Evolutionary conservation across 495 filamentous ascomycete species (phyloP).

Genomic region (Neurospora hispaniola): DNA sequence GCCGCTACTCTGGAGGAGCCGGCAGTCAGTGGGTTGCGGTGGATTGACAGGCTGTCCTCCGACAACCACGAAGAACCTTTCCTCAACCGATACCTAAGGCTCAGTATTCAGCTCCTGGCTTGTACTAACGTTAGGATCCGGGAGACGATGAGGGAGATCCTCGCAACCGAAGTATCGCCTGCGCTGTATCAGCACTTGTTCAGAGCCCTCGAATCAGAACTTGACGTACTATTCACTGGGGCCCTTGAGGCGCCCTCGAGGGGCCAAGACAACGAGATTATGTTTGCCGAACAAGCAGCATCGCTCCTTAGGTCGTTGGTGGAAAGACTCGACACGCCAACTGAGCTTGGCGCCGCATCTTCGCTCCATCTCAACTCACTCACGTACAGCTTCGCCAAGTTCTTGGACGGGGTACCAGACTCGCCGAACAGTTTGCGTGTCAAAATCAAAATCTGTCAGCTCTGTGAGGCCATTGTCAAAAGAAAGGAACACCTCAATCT

Average conservation of each 20-base stretch:
- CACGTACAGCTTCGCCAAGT: slow-evolving; percentile 50
- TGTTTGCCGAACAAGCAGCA: slow-evolving; percentile 55
- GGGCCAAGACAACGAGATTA: slow-evolving; percentile 46
- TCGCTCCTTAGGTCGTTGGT: slow-evolving; percentile 50
- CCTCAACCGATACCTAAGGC: slow-evolving; percentile 47
- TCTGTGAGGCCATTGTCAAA: slow-evolving; percentile 51
- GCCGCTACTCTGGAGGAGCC: slow-evolving; percentile 42
- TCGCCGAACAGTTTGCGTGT: slow-evolving; percentile 43
- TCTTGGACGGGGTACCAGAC: slow-evolving; percentile 43
- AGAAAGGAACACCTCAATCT: slow-evolving; percentile 57
- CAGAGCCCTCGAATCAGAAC: slow-evolving; percentile 48
- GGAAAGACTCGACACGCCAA: slow-evolving; percentile 46
- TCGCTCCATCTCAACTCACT: slow-evolving; percentile 49
- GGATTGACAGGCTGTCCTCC: slow-evolving; percentile 51
- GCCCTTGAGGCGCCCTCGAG: slow-evolving; percentile 37
- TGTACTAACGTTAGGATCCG: slow-evolving; percentile 51
- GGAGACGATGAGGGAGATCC: slow-evolving; percentile 51
- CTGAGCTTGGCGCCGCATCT: slow-evolving; percentile 46
- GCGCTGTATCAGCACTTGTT: slow-evolving; percentile 49
- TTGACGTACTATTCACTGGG: slow-evolving; percentile 46
- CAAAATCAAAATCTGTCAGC: slow-evolving; percentile 55
- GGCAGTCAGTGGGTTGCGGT: slow-evolving; percentile 43
- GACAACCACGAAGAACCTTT: slow-evolving; percentile 48
- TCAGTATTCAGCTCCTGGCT: slow-evolving; percentile 50
- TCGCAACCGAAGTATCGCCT: slow-evolving; percentile 49